phyloP scores from a whole-genome alignment of 257 asterid species.

The Gentiana straminea region DNA sequence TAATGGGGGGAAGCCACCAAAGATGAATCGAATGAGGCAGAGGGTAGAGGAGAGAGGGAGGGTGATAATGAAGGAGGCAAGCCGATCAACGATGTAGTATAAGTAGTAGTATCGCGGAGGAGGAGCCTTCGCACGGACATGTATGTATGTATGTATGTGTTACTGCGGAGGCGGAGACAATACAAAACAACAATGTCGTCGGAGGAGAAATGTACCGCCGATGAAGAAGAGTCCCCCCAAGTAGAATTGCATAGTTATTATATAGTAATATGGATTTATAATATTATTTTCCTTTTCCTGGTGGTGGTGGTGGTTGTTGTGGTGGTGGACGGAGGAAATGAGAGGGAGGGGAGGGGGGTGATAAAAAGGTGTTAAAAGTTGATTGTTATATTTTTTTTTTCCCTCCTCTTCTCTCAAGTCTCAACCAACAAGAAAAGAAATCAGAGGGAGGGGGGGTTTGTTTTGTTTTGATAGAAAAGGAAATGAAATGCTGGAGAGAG shows the following conservation, averaged over 20 bases:
- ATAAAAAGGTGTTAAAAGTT: not conserved
- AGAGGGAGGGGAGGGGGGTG: not conserved
- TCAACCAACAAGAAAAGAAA: conserved; percentile 13
- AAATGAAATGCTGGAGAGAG: not conserved
- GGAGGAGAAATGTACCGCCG: conserved; percentile 3
- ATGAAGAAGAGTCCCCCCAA: conserved; percentile 11
- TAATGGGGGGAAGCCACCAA: not conserved
- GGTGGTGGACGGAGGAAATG: not conserved
- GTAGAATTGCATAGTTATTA: conserved; percentile 30
- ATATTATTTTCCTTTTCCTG: too few relatives aligned
- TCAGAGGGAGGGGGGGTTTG: too few relatives aligned
- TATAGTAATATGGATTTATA: not conserved
- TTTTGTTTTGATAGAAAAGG: not conserved
- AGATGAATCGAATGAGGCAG: not conserved
- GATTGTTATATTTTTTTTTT: not conserved
- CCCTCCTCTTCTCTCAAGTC: conserved; percentile 31
- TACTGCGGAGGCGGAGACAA: conserved; percentile 17
- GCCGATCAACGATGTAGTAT: conserved; percentile 2
- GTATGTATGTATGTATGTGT: conserved; percentile 4
- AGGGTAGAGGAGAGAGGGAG: not conserved
- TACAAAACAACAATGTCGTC: not conserved
- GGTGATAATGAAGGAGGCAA: conserved; percentile 3
- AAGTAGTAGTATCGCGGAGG: conserved; percentile 5
- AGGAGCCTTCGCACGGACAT: conserved; percentile 47
- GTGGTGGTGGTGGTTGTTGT: not conserved